phyloP scores from a whole-genome alignment of 495 filamentous ascomycete species.

The Penicillium mononematosum region DNA sequence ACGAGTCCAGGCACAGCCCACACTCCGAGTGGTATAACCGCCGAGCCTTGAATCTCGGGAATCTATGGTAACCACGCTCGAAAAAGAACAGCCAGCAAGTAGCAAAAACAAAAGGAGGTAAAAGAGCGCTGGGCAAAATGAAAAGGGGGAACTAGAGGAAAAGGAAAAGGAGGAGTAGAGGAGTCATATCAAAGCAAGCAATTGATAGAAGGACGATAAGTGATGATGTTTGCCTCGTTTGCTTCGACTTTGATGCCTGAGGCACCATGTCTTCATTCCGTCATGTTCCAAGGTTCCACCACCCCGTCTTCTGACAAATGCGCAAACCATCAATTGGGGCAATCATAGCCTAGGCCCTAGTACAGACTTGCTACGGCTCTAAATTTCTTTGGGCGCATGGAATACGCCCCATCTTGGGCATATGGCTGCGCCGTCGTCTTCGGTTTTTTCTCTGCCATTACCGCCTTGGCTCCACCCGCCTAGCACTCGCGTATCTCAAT shows the following conservation, averaged over 20 bases:
- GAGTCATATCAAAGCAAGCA: slow-evolving; percentile 2
- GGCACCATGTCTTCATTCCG: slow-evolving; percentile 11
- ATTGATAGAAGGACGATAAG: slow-evolving; percentile 25
- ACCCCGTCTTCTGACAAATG: slow-evolving; percentile 13
- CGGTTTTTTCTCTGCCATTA: slow-evolving; percentile 43
- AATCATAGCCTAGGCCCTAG: neutral
- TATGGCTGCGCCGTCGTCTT: slow-evolving; percentile 38
- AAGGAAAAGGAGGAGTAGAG: slow-evolving; percentile 10
- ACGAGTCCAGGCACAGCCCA: slow-evolving; percentile 20
- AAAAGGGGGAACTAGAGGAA: slow-evolving; percentile 12
- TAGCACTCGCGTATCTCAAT: slow-evolving; percentile 36
- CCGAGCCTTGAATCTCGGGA: slow-evolving; percentile 16
- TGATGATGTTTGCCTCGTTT: slow-evolving; percentile 30
- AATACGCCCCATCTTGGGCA: slow-evolving; percentile 13
- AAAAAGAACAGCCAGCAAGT: neutral
- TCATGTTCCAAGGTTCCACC: slow-evolving; percentile 7
- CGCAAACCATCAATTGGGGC: slow-evolving; percentile 2
- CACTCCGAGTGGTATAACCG: slow-evolving; percentile 23
- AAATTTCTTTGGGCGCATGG: slow-evolving; percentile 10
- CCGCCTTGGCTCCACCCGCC: slow-evolving; percentile 38
- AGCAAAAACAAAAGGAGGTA: neutral
- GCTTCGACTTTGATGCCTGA: slow-evolving; percentile 3
- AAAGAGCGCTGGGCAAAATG: slow-evolving; percentile 3
- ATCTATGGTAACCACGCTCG: neutral
- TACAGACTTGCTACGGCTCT: neutral